phyloP scores from a whole-genome alignment of 306 rosid species.

The Adenanthera pavonina region DNA sequence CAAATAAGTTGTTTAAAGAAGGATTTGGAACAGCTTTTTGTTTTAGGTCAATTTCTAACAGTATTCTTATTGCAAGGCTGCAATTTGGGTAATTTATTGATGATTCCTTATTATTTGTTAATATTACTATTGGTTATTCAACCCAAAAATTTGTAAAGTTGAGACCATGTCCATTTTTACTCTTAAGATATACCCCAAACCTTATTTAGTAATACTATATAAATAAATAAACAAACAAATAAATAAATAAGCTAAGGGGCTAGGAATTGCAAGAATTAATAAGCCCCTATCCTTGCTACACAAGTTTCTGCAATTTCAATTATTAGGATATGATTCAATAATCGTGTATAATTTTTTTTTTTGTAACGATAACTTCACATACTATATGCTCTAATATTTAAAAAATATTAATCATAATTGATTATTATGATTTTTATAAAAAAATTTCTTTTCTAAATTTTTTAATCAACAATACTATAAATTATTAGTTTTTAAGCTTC shows the following conservation, averaged over 20 bases:
- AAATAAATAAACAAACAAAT: no score
- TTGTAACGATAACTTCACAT: no score
- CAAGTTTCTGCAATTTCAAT: slow-evolving; percentile 18
- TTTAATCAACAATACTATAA: no score
- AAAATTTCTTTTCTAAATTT: no score
- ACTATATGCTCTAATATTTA: no score
- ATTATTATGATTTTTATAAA: no score
- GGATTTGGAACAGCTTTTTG: background rate
- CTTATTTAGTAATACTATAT: background rate
- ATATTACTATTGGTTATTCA: background rate
- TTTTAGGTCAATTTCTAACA: background rate
- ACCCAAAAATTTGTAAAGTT: slow-evolving; percentile 20
- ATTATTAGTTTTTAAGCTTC: no score
- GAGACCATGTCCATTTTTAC: background rate
- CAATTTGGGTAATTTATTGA: background rate
- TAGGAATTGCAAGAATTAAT: background rate
- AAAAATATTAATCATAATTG: no score
- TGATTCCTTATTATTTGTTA: background rate
- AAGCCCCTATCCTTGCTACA: background rate
- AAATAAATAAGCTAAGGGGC: background rate
- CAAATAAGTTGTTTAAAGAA: background rate
- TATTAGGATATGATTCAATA: slow-evolving; percentile 24
- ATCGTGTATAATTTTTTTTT: no score
- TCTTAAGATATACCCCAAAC: slow-evolving; percentile 9
- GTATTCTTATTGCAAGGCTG: background rate